Base-by-base conservation (phyloP, 78 protist species). In the Tieghemostelium lacteum region DNA sequence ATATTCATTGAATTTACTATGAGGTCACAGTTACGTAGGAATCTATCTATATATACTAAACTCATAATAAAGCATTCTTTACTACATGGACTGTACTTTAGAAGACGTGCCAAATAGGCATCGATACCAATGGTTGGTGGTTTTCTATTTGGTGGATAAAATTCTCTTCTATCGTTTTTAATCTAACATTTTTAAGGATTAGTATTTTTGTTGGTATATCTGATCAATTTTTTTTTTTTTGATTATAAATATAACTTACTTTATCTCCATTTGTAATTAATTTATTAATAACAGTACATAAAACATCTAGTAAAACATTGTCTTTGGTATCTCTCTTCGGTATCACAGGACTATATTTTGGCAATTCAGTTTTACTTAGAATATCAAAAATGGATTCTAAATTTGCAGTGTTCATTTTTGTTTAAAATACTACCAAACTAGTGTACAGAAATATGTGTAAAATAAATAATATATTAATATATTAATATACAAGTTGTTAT, bases 71-170 rank as follows among this genome's bases (percentile, higher is more conserved):
- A 88, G 28, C 83, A 70, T 71, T 88, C 93, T 40, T 75, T 71
- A 66, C 87, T 74, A 26, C 93, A 88, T 61, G 93, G 93, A 8
- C 78, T 61, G 61, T 88, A 88, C 37, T 77, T 75, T 54, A 88
- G 60, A 34, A 88, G 61, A 34, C 93, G 49, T 14, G 86, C 93
- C 24, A 88, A 63, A 66, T 88, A 88, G 3, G 80, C 93, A 72
- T 75, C 86, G 6, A 88, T 69, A 34, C 88, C 85, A 61, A 88
- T 88, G 2, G 85, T 69, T 36, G 93, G 93, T 73, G 86, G 91
- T 58, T 83, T 83, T 69, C 91, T 69, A 83, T 83, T 83, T 66
- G 91, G 91, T 42, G 91, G 91, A 69, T 83, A 83, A 50, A 83
- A 83, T 70, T 83, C 78, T 54, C 78, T 72, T 26, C 78, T 16